Percentiles rank a stretch among this genome's conserved stretches.
Conservation (phyloP, 305 asterid species). For the Fraxinus latifolia region DNA sequence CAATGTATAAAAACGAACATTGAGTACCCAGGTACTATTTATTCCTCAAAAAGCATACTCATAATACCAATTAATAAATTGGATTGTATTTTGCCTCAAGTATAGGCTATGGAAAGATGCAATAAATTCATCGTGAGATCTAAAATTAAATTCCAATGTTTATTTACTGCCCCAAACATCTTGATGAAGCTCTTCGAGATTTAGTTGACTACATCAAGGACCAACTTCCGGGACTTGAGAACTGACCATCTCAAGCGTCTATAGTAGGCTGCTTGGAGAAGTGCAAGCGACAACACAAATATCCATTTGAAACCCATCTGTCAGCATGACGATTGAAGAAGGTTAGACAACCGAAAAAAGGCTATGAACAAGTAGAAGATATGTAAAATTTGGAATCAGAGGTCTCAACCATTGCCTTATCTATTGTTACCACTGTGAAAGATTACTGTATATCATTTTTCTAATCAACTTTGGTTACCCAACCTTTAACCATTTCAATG, state of each 20-base stretch:
- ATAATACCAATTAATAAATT: background rate
- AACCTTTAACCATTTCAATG: background rate
- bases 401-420: background rate
- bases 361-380: background rate
- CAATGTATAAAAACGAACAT: background rate
- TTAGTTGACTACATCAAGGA: slow-evolving; percentile 64
- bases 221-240: slow-evolving; percentile 66
- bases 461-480: background rate
- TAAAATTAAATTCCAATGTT: slow-evolving; percentile 3
- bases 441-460: background rate
- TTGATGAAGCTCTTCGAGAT: background rate
- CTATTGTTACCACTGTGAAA: background rate
- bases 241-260: slow-evolving; percentile 72
- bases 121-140: background rate
- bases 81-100: background rate
- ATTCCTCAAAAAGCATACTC: slow-evolving; percentile 1
- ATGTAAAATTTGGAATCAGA: background rate
- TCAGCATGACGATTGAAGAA: background rate
- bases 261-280: slow-evolving; percentile 68
- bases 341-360: background rate
- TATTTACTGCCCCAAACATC: background rate
- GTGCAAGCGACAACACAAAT: slow-evolving; percentile 63
- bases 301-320: slow-evolving; percentile 92
- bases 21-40: background rate
- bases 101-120: background rate